A percentile compares a stretch with the other conserved stretches of the same genome.
These are phyloP conservation scores for Botryotinia globosa DNA, from an alignment of 2,329 filamentous ascomycete genomes.

Conservation along the genomic window DNA sequence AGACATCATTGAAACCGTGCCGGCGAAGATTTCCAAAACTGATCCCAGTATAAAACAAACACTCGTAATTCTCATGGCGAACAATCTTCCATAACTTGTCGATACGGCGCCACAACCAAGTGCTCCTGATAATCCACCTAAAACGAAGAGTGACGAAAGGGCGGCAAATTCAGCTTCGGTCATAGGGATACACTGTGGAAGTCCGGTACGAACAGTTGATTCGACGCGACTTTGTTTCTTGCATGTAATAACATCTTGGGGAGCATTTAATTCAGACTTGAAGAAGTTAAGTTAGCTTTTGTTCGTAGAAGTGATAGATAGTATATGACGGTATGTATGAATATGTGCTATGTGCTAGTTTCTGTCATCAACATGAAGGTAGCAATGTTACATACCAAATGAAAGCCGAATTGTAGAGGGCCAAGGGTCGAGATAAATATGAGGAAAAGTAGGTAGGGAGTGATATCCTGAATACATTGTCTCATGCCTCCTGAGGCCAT, in stretches of 20 bases:
- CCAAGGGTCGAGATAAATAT: constrained; percentile 77
- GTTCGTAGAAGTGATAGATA: constrained; percentile 2
- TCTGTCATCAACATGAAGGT: neutral
- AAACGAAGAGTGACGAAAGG: constrained; percentile 84
- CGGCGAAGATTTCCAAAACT: constrained; percentile 68
- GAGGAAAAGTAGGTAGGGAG: constrained; percentile 73
- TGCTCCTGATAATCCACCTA: constrained; percentile 83
- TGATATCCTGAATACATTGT: constrained; percentile 47
- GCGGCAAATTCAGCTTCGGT: constrained; percentile 75
- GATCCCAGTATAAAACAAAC: constrained; percentile 75
- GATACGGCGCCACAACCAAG: constrained; percentile 77
- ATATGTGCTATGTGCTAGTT: neutral
- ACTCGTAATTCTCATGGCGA: constrained; percentile 74
- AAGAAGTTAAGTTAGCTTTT: constrained; percentile 17
- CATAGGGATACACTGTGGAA: constrained; percentile 87
- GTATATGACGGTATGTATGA: constrained; percentile 9
- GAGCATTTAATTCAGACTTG: constrained; percentile 91
- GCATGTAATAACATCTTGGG: constrained; percentile 90
- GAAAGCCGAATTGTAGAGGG: constrained; percentile 91
- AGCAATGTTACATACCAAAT: constrained; percentile 59
- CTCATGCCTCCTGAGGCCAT: constrained; percentile 37
- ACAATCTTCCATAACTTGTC: constrained; percentile 70
- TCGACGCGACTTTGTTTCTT: constrained; percentile 54
- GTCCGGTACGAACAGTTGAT: constrained; percentile 38
- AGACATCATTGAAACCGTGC: constrained; percentile 63